phyloP scores from a whole-genome alignment of 2,329 filamentous ascomycete genomes.

The Fulvia fulva region DNA sequence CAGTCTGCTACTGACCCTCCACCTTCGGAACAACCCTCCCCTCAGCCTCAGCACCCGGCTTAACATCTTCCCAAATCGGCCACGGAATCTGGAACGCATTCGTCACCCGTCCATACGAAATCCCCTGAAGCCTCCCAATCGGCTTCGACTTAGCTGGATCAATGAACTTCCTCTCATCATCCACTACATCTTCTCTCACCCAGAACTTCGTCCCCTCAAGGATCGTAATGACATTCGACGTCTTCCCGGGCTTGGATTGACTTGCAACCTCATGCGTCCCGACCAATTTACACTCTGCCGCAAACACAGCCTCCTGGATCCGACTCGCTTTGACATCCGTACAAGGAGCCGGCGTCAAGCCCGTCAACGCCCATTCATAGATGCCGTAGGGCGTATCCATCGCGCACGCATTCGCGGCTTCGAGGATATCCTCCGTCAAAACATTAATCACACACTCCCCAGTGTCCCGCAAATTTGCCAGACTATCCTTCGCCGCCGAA shows the following conservation, averaged over 20 bases:
- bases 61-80: slow-evolving; percentile 41
- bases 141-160: slow-evolving; percentile 67
- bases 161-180: slow-evolving; percentile 66
- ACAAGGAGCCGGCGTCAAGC: slow-evolving; percentile 64
- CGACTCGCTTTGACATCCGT: slow-evolving; percentile 62
- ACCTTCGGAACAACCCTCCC: slow-evolving; percentile 49
- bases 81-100: slow-evolving; percentile 67
- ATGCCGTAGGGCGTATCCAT: slow-evolving; percentile 70
- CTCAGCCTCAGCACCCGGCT: slow-evolving; percentile 46
- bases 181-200: slow-evolving; percentile 79
- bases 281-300: slow-evolving; percentile 54
- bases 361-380: slow-evolving; percentile 72
- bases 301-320: slow-evolving; percentile 74
- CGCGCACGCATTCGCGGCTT: slow-evolving; percentile 56
- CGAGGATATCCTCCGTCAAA: slow-evolving; percentile 21
- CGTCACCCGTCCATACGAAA: slow-evolving; percentile 68
- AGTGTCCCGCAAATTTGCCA: slow-evolving; percentile 23
- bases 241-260: slow-evolving; percentile 62
- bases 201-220: slow-evolving; percentile 81
- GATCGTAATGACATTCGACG: slow-evolving; percentile 51
- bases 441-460: slow-evolving; percentile 25
- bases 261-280: slow-evolving; percentile 65
- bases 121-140: slow-evolving; percentile 73
- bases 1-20: slow-evolving; percentile 21
- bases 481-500: slow-evolving; percentile 19